These are phyloP conservation scores for Monascus purpureus DNA, from an alignment of 495 filamentous ascomycete species.

Conservation along the genomic window DNA sequence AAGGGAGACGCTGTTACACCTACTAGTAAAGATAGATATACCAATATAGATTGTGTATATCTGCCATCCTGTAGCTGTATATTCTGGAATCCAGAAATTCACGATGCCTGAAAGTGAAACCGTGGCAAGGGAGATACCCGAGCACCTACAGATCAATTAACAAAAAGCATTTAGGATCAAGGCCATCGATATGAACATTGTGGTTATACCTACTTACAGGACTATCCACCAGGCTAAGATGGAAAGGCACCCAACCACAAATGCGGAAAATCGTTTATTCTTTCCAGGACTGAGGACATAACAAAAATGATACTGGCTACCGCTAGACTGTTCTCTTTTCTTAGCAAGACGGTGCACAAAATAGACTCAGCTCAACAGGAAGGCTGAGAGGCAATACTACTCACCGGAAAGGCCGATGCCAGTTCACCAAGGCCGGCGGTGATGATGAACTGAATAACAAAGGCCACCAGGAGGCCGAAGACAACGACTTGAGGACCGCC, in stretches of 20 bases:
- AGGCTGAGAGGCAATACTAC: too few relatives aligned
- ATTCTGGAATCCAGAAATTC: conserved; percentile 10
- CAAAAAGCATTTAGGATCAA: too few relatives aligned
- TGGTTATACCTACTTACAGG: conserved; percentile 11
- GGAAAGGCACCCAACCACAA: conserved; percentile 21
- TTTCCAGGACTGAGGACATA: conserved; percentile 13
- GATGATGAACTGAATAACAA: conserved; percentile 10
- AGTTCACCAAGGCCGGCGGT: conserved; percentile 14
- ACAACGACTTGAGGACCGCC: conserved; percentile 7
- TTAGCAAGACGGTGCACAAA: too few relatives aligned
- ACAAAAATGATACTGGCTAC: conserved; percentile 20
- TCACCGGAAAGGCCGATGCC: conserved; percentile 13
- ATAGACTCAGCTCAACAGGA: too few relatives aligned
- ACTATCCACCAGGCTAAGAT: conserved; percentile 24
- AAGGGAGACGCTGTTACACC: too few relatives aligned
- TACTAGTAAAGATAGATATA: too few relatives aligned
- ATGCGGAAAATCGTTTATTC: conserved; percentile 11
- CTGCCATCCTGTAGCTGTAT: conserved; percentile 12
- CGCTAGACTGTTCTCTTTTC: too few relatives aligned
- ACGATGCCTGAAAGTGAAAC: conserved; percentile 12
- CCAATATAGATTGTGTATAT: conserved; percentile 16
- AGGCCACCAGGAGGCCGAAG: conserved; percentile 6
- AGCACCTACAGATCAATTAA: too few relatives aligned
- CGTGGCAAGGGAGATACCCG: conserved; percentile 9
- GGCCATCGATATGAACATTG: too few relatives aligned